A percentile compares a stretch with the other conserved stretches of the same genome.
Evolutionary conservation across 331 rosid genomes (phyloP).

Genomic region (Phaseolus coccineus): DNA sequence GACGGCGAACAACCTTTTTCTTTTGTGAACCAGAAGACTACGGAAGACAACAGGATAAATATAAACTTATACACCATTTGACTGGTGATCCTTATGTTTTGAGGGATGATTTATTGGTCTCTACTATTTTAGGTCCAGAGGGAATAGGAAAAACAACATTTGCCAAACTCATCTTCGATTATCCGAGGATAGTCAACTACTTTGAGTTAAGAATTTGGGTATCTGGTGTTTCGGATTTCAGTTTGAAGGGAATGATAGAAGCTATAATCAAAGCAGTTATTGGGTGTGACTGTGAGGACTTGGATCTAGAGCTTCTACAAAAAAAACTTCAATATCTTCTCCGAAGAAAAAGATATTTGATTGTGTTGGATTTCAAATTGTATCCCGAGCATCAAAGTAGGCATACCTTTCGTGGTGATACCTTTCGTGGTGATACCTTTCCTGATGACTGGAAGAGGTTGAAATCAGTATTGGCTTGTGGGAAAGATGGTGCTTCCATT

Average conservation of each 20-base stretch:
- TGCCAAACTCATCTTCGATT: too few relatives aligned
- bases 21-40: background rate
- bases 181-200: too few relatives aligned
- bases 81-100: background rate
- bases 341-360: background rate
- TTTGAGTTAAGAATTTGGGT: too few relatives aligned
- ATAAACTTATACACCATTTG: background rate
- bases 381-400: too few relatives aligned
- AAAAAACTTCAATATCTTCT: background rate
- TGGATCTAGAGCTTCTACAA: background rate
- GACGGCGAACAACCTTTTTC: background rate
- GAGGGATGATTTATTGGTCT: background rate
- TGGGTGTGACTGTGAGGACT: background rate
- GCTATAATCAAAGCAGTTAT: background rate
- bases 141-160: too few relatives aligned
- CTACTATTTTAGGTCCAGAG: background rate
- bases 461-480: too few relatives aligned
- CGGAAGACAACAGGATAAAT: background rate
- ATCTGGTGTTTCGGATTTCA: background rate
- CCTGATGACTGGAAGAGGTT: too few relatives aligned
- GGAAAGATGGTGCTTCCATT: background rate
- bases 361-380: too few relatives aligned
- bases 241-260: background rate
- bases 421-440: too few relatives aligned
- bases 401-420: too few relatives aligned